A percentile compares a stretch with the other conserved stretches of the same genome.
These are phyloP conservation scores for Pythium folliculosum DNA, from an alignment of 352 stramenopile species.

Conservation along the genomic window DNA sequence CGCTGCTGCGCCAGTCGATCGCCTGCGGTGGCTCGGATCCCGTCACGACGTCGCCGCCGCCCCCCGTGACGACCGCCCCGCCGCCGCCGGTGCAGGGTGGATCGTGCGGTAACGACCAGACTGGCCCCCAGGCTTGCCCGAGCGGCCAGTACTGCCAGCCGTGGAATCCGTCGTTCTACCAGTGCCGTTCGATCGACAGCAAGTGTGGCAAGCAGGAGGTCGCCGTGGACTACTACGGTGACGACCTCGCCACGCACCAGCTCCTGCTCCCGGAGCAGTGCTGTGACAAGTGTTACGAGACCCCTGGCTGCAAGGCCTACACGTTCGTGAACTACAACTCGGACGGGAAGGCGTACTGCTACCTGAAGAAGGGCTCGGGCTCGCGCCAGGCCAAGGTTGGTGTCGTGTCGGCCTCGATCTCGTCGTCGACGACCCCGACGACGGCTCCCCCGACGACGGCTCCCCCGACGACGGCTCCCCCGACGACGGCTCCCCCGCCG, in stretches of 20 bases:
- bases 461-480: too few species aligned
- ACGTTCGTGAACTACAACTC: constrained; percentile 36
- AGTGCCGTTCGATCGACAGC: constrained; percentile 30
- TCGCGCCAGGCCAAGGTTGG: constrained; percentile 10
- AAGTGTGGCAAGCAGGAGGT: constrained; percentile 40
- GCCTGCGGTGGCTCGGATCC: too few species aligned
- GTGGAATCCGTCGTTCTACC: constrained; percentile 39
- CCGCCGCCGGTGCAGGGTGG: not conserved
- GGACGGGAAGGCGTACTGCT: constrained; percentile 44
- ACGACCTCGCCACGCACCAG: constrained; percentile 36
- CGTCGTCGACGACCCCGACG: not conserved
- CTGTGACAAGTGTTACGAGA: constrained; percentile 34
- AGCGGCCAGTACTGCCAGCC: constrained; percentile 37
- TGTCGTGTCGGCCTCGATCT: constrained; percentile 21
- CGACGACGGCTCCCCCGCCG: too few species aligned
- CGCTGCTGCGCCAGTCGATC: too few species aligned
- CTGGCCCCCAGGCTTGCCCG: constrained; percentile 2
- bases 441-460: too few species aligned
- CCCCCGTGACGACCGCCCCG: too few species aligned
- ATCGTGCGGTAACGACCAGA: constrained; percentile 17
- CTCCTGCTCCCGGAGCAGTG: constrained; percentile 27
- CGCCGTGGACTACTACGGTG: constrained; percentile 43
- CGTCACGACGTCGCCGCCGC: too few species aligned
- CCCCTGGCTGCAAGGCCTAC: constrained; percentile 30
- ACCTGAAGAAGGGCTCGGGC: constrained; percentile 27